Conservation (phyloP, 768 basidiomycete genomes). For the Leucocoprinus birnbaumii region DNA sequence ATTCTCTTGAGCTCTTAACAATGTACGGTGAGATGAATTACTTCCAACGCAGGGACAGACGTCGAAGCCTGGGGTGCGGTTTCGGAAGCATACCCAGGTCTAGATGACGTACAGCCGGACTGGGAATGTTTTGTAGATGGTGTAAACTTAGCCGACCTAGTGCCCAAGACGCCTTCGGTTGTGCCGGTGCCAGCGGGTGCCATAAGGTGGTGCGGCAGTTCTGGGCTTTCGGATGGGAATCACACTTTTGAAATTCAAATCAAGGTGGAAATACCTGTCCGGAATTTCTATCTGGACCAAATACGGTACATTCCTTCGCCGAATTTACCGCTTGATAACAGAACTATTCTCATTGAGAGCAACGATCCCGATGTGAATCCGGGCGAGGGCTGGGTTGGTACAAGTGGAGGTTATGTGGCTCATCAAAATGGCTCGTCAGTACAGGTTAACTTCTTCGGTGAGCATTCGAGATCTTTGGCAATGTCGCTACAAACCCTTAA, state of each 20-base stretch:
- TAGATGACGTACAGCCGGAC: conserved; percentile 18
- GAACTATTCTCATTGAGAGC: conserved; percentile 17
- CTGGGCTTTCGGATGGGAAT: conserved; percentile 18
- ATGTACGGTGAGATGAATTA: no score
- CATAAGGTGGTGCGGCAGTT: conserved; percentile 18
- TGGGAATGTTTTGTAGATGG: conserved; percentile 25
- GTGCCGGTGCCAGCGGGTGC: conserved; percentile 24
- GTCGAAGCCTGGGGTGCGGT: no score
- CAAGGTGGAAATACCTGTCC: conserved; percentile 5
- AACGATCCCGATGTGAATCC: conserved; percentile 19
- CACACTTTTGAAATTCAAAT: conserved; percentile 22
- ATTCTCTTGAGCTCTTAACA: no score
- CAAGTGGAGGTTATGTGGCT: conserved; percentile 19
- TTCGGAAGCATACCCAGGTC: no score
- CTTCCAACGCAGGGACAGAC: no score
- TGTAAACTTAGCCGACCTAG: conserved; percentile 17
- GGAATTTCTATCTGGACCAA: conserved; percentile 24
- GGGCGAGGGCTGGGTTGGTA: conserved; percentile 18
- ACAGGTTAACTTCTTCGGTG: conserved; percentile 22
- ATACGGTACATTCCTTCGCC: conserved; percentile 25
- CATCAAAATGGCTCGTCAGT: conserved; percentile 10
- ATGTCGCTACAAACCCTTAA: conserved; percentile 9
- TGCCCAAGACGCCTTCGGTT: conserved; percentile 11
- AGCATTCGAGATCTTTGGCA: neutral
- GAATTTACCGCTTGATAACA: conserved; percentile 14